Evolutionary conservation across 2,329 filamentous ascomycete species (phyloP).

Genomic region (Kalaharituber pfeilii): DNA sequence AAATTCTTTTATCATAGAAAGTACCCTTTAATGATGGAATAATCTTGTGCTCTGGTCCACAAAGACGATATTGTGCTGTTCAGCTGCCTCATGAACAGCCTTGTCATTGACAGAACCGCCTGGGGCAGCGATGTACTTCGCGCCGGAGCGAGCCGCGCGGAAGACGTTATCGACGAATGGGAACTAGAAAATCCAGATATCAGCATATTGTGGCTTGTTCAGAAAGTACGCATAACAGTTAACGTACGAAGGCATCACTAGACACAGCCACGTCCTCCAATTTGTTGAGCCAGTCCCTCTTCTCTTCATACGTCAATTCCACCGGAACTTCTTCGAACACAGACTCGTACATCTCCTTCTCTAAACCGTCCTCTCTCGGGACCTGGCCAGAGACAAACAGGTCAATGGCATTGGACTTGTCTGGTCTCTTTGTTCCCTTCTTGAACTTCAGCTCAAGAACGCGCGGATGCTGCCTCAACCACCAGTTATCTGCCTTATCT

Average conservation of each 20-base stretch:
- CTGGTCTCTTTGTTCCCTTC: constrained; percentile 86
- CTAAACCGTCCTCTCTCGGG: constrained; percentile 55
- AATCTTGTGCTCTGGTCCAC: constrained; percentile 86
- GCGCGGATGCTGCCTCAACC: constrained; percentile 91
- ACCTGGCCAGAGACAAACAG: constrained; percentile 82
- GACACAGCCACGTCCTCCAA: constrained; percentile 69
- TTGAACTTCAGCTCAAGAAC: constrained; percentile 87
- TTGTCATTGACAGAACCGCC: constrained; percentile 75
- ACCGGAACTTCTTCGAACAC: constrained; percentile 79
- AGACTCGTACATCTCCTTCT: constrained; percentile 71
- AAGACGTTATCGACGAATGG: constrained; percentile 98
- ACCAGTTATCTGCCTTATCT: constrained; percentile 99
- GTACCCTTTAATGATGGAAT: constrained; percentile 79
- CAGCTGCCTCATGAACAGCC: constrained; percentile 70
- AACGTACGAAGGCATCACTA: constrained; percentile 82
- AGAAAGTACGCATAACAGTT: background rate
- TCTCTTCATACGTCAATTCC: constrained; percentile 69
- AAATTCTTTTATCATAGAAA: background rate
- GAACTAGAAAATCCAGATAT: constrained; percentile 43
- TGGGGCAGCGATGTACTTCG: constrained; percentile 89
- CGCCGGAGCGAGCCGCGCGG: constrained; percentile 70
- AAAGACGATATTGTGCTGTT: constrained; percentile 83
- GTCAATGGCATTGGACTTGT: constrained; percentile 97
- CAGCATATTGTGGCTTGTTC: constrained; percentile 2
- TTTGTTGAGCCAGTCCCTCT: constrained; percentile 69